Evolutionary conservation across 2,329 filamentous ascomycete genomes (phyloP).

Genomic region (Verticillium klebahnii): DNA sequence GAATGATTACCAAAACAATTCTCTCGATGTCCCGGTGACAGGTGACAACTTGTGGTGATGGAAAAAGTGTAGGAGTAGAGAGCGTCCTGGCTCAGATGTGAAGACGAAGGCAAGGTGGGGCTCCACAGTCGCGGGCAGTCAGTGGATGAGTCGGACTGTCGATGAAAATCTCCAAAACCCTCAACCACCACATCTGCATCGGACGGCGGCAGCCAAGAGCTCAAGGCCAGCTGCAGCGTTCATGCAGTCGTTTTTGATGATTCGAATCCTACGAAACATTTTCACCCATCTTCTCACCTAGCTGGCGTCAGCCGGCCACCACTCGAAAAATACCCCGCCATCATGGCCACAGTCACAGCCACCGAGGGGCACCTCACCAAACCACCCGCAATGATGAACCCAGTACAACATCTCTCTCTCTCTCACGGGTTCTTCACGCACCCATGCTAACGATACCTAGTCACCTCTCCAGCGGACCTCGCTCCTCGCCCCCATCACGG

Average conservation of each 20-base stretch:
- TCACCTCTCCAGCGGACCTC: slow-evolving; percentile 24
- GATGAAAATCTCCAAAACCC: neutral
- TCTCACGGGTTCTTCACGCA: too few relatives aligned
- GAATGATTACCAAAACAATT: neutral
- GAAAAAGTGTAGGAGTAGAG: too few relatives aligned
- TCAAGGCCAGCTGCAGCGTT: neutral
- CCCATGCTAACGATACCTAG: neutral
- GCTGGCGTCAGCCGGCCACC: neutral
- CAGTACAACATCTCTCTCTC: neutral
- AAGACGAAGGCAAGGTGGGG: neutral
- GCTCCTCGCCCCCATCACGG: slow-evolving; percentile 53
- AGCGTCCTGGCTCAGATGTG: neutral
- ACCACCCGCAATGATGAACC: neutral
- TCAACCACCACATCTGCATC: neutral
- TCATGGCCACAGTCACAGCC: neutral
- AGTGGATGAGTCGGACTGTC: neutral
- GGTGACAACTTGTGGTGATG: too few relatives aligned
- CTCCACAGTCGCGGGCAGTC: neutral
- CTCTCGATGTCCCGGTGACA: neutral
- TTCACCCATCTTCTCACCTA: neutral
- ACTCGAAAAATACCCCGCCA: neutral
- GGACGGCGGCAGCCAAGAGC: neutral
- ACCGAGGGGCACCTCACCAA: neutral
- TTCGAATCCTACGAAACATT: neutral
- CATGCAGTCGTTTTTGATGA: neutral